Evolutionary conservation across 306 rosid genomes (phyloP).

Genomic region (Fragaria nilgerrensis): DNA sequence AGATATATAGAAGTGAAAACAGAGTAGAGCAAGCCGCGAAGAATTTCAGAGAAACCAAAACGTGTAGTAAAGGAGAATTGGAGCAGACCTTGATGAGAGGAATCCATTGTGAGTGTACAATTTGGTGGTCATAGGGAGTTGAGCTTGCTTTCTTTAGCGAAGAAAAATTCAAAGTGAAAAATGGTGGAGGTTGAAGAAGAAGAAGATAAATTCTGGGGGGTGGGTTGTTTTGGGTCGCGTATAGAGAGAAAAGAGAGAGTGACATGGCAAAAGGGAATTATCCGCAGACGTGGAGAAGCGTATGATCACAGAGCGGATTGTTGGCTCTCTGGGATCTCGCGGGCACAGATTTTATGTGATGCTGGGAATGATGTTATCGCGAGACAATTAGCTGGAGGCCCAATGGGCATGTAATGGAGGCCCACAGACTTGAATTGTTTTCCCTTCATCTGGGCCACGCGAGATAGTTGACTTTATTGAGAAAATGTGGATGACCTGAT

Average conservation of each 20-base stretch:
- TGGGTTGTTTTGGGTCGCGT: background rate
- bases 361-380: background rate
- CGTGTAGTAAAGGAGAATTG: background rate
- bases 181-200: background rate
- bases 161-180: slow-evolving; percentile 14
- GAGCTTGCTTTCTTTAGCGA: slow-evolving; percentile 1
- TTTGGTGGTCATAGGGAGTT: slow-evolving; percentile 56
- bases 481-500: no score
- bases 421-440: no score
- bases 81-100: slow-evolving; percentile 59
- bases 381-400: background rate
- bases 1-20: background rate
- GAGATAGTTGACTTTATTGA: no score
- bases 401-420: no score
- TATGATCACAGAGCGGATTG: slow-evolving; percentile 26
- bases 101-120: slow-evolving; percentile 38
- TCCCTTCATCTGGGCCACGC: no score
- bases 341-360: background rate
- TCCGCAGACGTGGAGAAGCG: slow-evolving; percentile 50
- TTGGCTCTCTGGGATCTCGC: slow-evolving; percentile 1
- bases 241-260: background rate
- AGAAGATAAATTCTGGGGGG: background rate
- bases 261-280: slow-evolving; percentile 40
- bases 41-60: background rate
- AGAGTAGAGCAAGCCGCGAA: background rate